phyloP scores from a whole-genome alignment of 768 basidiomycete genomes.

The Pleurotus sapidus region DNA sequence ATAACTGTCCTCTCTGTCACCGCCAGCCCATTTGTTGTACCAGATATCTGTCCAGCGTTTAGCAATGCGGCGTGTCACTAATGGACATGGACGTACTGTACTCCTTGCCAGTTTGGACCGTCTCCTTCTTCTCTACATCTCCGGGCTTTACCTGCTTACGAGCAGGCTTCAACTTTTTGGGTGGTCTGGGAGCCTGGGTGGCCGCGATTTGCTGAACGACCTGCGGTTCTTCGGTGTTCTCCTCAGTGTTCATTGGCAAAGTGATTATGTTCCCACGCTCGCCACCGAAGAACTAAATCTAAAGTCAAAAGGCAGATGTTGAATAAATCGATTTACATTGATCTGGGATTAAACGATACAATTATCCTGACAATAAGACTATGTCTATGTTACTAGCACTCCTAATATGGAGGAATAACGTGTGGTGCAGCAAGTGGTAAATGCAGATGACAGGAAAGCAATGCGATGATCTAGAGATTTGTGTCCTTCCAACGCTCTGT shows the following conservation, averaged over 20 bases:
- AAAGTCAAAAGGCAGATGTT: not conserved
- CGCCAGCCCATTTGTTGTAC: conserved; percentile 99
- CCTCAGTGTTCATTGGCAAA: conserved; percentile 1
- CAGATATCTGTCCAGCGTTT: conserved; percentile 68
- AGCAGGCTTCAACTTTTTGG: conserved; percentile 85
- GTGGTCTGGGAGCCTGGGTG: conserved; percentile 8
- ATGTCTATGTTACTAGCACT: conserved; percentile 5
- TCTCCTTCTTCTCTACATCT: conserved; percentile 86
- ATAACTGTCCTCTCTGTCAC: conserved; percentile 94
- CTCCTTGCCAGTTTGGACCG: conserved; percentile 91
- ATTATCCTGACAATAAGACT: conserved; percentile 8
- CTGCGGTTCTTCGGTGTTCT: not conserved
- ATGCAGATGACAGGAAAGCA: not conserved
- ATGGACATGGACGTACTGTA: conserved; percentile 65
- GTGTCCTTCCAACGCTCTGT: conserved; percentile 70
- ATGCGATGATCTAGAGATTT: conserved; percentile 7
- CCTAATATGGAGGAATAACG: not conserved
- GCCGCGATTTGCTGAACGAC: conserved; percentile 3
- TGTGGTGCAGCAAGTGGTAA: not conserved
- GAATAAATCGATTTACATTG: not conserved
- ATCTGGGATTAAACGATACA: conserved; percentile 6
- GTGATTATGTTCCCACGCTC: not conserved
- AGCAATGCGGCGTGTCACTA: not conserved
- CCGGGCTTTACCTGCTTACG: conserved; percentile 90
- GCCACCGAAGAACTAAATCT: not conserved